Percentiles rank a stretch among this genome's conserved stretches.
phyloP scores from a whole-genome alignment of 2,329 filamentous ascomycete species.

The Tolypocladium paradoxum region DNA sequence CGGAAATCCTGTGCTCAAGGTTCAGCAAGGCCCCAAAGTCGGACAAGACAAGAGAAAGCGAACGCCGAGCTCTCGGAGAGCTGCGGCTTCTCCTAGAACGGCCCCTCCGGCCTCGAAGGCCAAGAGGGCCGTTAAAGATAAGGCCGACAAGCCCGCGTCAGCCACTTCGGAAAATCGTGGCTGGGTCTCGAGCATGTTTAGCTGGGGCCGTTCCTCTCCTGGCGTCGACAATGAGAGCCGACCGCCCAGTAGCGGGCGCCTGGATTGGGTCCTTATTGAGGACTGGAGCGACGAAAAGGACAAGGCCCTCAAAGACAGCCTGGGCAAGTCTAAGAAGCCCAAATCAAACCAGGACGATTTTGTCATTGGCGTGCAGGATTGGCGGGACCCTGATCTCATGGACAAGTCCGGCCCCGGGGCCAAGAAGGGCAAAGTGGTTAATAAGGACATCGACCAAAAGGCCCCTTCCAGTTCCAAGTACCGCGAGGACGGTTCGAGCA shows the following conservation, averaged over 20 bases:
- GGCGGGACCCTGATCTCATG: slow-evolving; percentile 60
- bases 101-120: slow-evolving; percentile 10
- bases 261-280: slow-evolving; percentile 62
- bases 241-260: slow-evolving; percentile 60
- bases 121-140: slow-evolving; percentile 15
- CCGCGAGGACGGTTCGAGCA: not conserved
- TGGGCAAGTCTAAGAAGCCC: slow-evolving; percentile 14
- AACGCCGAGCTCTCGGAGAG: slow-evolving; percentile 17
- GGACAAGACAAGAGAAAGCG: slow-evolving; percentile 23
- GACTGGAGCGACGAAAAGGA: slow-evolving; percentile 51
- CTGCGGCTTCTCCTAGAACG: slow-evolving; percentile 8
- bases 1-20: slow-evolving; percentile 43
- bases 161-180: slow-evolving; percentile 13
- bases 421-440: slow-evolving; percentile 3
- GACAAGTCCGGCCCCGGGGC: slow-evolving; percentile 12
- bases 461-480: not conserved
- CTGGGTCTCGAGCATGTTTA: slow-evolving; percentile 36
- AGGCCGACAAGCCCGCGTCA: slow-evolving; percentile 8
- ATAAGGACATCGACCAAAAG: slow-evolving; percentile 3
- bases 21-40: slow-evolving; percentile 35
- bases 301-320: slow-evolving; percentile 28
- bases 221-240: slow-evolving; percentile 42
- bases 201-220: slow-evolving; percentile 18
- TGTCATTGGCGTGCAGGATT: slow-evolving; percentile 76
- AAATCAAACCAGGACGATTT: slow-evolving; percentile 37